Base-by-base conservation (phyloP, 2,329 filamentous ascomycete genomes). In the Aspergillus sp. region DNA sequence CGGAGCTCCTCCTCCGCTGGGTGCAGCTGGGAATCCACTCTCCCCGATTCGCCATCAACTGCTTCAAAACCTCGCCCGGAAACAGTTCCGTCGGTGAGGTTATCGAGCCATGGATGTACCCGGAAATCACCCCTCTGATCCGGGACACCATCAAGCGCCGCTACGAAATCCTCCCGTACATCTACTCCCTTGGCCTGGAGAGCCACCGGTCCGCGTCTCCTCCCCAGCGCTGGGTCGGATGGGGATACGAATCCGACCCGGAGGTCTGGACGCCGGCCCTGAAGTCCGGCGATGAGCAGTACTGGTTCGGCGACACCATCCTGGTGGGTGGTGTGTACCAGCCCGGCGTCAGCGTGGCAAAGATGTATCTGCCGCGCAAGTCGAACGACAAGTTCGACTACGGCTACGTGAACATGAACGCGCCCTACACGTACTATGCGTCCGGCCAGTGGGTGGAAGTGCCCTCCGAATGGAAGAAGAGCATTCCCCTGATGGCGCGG, bases 81-180 rank as follows among this genome's bases (percentile, higher is more conserved):
- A 83, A 89, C 67, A 89, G 85, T 60, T 76, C 76, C 0, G 77
- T 88, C 20, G 87, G 87, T 7, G 86, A 88, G 33, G 86, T 90
- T 0, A 90, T 90, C 52, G 86, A 89, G 71, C 87, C 87, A 0
- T 90, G 86, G 85, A 89, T 89, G 85, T 87, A 89, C 62, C 84
- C 85, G 0, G 80, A 85, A 33, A 83, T 84, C 24, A 84, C 84
- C 0, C 81, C 80, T 0, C 69, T 86, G 1, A 75, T 90, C 13
- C 80, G 87, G 14, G 78, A 79, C 48, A 79, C 84, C 1, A 88
- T 90, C 66, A 84, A 85, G 68, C 79, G 87, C 6, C 79, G 87
- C 30, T 90, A 90, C 63, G 85, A 86, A 56, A 74, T 90, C 49
- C 80, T 90, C 8, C 87, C 87, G 0, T 90, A 89, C 65, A 78